Evolutionary conservation across 2,329 filamentous ascomycete species (phyloP).

Genomic region (Rhinocladiella similis): DNA sequence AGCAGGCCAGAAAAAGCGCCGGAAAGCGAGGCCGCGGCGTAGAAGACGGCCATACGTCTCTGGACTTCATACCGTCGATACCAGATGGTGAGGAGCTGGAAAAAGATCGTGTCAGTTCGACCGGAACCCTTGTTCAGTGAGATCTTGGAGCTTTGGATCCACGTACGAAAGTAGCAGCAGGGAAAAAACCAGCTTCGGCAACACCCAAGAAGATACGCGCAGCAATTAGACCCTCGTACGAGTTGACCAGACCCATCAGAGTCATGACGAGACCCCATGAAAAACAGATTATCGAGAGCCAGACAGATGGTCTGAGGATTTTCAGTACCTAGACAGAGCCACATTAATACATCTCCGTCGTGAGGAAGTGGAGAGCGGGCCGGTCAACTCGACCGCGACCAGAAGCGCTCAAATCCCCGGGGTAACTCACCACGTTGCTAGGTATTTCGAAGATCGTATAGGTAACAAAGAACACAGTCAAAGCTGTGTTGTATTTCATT

Average conservation of each 20-base stretch:
- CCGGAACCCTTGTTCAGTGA: not conserved
- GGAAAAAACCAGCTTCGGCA: slow-evolving; percentile 52
- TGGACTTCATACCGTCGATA: slow-evolving; percentile 41
- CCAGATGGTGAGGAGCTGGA: slow-evolving; percentile 26
- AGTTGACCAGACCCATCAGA: slow-evolving; percentile 45
- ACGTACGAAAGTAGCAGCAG: slow-evolving; percentile 51
- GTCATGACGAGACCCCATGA: slow-evolving; percentile 48
- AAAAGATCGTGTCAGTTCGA: not conserved
- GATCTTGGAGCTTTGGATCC: too few relatives aligned
- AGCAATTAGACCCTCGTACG: slow-evolving; percentile 42
- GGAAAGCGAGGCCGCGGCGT: slow-evolving; percentile 36
- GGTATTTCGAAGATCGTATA: slow-evolving; percentile 40
- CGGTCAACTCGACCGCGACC: too few relatives aligned
- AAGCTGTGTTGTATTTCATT: slow-evolving; percentile 39
- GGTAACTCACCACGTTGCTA: slow-evolving; percentile 39
- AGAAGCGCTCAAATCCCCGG: slow-evolving; percentile 26
- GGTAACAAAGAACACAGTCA: slow-evolving; percentile 30
- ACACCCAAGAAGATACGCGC: slow-evolving; percentile 49
- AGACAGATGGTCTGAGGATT: slow-evolving; percentile 23
- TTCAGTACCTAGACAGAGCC: slow-evolving; percentile 41
- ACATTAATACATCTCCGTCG: too few relatives aligned
- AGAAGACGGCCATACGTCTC: slow-evolving; percentile 34
- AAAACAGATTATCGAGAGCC: slow-evolving; percentile 22
- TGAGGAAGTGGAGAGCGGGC: too few relatives aligned
- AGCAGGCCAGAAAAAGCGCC: slow-evolving; percentile 57